A percentile compares a stretch with the other conserved stretches of the same genome.
Conservation (phyloP, 495 filamentous ascomycete genomes). For the Extremus antarcticus region DNA sequence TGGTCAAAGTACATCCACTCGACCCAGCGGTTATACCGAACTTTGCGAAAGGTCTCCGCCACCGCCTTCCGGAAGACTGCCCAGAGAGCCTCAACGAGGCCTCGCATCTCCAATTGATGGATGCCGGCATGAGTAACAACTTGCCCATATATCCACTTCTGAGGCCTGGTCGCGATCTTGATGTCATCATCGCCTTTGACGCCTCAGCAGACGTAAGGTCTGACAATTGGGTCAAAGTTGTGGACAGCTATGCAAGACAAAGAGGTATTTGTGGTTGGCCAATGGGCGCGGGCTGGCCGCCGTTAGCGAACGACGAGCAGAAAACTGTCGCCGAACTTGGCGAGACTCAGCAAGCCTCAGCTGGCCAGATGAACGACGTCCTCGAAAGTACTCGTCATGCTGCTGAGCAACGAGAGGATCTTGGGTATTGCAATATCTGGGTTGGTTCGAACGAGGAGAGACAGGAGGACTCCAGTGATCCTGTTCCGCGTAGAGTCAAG, state of each 20-base stretch:
- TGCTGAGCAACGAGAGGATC: constrained; percentile 23
- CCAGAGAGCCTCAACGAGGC: constrained; percentile 61
- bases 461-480: constrained; percentile 4
- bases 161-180: constrained; percentile 73
- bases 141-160: constrained; percentile 90
- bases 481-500: not conserved
- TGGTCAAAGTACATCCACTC: constrained; percentile 85
- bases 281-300: constrained; percentile 81
- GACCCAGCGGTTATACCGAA: constrained; percentile 84
- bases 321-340: constrained; percentile 54
- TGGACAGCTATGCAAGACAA: constrained; percentile 83
- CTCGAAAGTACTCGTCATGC: not conserved
- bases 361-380: constrained; percentile 5
- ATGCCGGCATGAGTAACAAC: constrained; percentile 97
- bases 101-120: constrained; percentile 73
- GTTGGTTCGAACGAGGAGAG: constrained; percentile 67
- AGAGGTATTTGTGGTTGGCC: constrained; percentile 90
- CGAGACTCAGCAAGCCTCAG: constrained; percentile 39
- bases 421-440: constrained; percentile 92
- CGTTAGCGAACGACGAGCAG: constrained; percentile 39
- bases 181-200: constrained; percentile 85
- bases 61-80: constrained; percentile 57
- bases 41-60: constrained; percentile 68
- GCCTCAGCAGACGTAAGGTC: constrained; percentile 72
- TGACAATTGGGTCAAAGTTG: constrained; percentile 87